These are phyloP conservation scores for Penicillium taxi DNA, from an alignment of 495 filamentous ascomycete genomes.

Conservation along the genomic window DNA sequence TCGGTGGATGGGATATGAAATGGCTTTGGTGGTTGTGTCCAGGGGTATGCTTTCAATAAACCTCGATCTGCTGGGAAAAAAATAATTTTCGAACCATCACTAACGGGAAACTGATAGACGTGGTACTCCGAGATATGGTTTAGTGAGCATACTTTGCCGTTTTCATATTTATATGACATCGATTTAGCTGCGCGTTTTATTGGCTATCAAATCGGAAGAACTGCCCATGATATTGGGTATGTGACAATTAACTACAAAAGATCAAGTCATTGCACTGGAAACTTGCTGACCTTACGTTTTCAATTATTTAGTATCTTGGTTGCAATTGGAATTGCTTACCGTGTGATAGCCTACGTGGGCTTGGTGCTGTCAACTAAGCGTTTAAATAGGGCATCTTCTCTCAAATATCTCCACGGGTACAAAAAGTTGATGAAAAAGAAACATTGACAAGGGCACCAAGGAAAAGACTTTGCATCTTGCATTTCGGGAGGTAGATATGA, in stretches of 20 bases:
- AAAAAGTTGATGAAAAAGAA: too few relatives aligned
- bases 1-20: not conserved
- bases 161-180: constrained; percentile 1
- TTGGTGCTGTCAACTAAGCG: not conserved
- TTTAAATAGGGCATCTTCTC: too few relatives aligned
- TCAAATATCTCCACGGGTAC: too few relatives aligned
- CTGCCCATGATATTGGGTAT: not conserved
- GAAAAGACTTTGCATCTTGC: too few relatives aligned
- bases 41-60: not conserved
- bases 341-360: not conserved
- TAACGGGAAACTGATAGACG: not conserved
- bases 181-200: not conserved
- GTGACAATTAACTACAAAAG: not conserved
- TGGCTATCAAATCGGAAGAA: not conserved
- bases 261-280: not conserved
- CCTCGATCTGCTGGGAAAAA: not conserved
- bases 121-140: constrained; percentile 1
- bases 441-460: too few relatives aligned
- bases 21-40: constrained; percentile 4
- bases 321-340: not conserved
- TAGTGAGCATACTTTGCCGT: not conserved
- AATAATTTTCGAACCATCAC: too few relatives aligned
- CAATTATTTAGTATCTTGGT: not conserved
- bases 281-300: not conserved
- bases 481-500: too few relatives aligned